A percentile compares a stretch with the other conserved stretches of the same genome.
phyloP scores from a whole-genome alignment of 2,329 filamentous ascomycete genomes.

The Aspergillus sp. region DNA sequence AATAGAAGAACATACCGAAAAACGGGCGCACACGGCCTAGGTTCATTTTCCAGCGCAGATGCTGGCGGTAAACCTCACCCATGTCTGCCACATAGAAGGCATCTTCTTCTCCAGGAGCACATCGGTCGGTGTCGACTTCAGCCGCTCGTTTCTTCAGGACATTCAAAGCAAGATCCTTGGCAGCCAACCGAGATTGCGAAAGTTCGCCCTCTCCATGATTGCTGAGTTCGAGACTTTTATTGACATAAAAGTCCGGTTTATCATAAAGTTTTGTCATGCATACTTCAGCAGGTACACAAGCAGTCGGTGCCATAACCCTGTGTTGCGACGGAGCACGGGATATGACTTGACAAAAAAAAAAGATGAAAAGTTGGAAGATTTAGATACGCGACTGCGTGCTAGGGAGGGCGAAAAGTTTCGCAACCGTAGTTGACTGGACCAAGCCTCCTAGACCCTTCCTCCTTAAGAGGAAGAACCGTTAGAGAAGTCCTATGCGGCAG shows the following conservation, averaged over 20 bases:
- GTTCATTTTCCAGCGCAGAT: slow-evolving; percentile 96
- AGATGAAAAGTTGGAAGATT: slow-evolving; percentile 13
- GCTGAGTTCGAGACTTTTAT: slow-evolving; percentile 31
- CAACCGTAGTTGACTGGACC: slow-evolving; percentile 87
- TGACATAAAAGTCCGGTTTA: slow-evolving; percentile 32
- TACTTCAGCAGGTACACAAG: slow-evolving; percentile 54
- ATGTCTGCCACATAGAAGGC: slow-evolving; percentile 98
- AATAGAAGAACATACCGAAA: slow-evolving; percentile 65
- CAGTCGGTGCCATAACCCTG: slow-evolving; percentile 72
- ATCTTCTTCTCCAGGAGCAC: slow-evolving; percentile 91
- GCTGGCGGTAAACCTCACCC: slow-evolving; percentile 97
- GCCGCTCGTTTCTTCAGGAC: slow-evolving; percentile 84
- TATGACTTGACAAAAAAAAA: slow-evolving; percentile 19
- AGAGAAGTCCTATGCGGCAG: slow-evolving; percentile 99
- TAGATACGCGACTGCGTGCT: slow-evolving; percentile 55
- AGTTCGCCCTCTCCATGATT: slow-evolving; percentile 48
- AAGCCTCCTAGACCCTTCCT: slow-evolving; percentile 99
- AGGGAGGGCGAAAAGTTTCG: slow-evolving; percentile 93
- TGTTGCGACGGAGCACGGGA: slow-evolving; percentile 32
- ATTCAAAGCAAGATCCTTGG: slow-evolving; percentile 81
- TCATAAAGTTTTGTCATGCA: slow-evolving; percentile 34
- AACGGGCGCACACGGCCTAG: slow-evolving; percentile 91
- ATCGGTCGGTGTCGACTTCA: slow-evolving; percentile 80
- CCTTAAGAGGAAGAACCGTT: slow-evolving; percentile 98
- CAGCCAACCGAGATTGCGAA: slow-evolving; percentile 45